Evolutionary conservation across 1,284 basidiomycete genomes (phyloP), one percentile per base, ranked within the genome.

Genomic region (Malassezia globosa): DNA sequence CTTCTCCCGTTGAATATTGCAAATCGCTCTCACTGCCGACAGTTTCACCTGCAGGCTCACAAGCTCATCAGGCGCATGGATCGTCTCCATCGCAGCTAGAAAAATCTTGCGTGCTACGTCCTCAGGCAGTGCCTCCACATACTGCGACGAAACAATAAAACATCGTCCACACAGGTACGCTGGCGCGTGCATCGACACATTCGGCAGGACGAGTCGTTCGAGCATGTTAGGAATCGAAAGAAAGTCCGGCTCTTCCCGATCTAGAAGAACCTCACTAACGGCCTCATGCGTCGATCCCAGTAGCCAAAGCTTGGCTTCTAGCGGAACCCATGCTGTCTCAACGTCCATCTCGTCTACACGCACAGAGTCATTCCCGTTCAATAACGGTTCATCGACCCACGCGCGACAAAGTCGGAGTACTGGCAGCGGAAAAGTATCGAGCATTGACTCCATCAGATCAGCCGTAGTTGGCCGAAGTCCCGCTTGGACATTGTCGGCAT

Each of bases 61-160:
- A 22, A 80, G 77, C 11, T 52, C 54, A 19, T 49, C 64, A 4
- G 37, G 24, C 0, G 81, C 78, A 66, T 88, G 85, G n/a, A 96
- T 78, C 1, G 86, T 86, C 35, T 82, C 79, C 24, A 92, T 77
- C 0, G 89, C 85, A 5, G 86, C 85, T 19, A 83, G 80, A 26
- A 97, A 77, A 66, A 95, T 95, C 37, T 59, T 52, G 2, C 44
- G 42, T 3, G 62, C 60, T 35, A 88, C 76, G 46, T 81, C 76
- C 1, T 77, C 60, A 0, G 87, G 83, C 7, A 96, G 76, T 3
- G 82, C 73, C 51, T 81, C 80, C 0, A 86, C 80, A 63, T 82
- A 95, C 68, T 90, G 84, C 62, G 86, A 88, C 0, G 88, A 87
- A 64, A 96, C 92, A 33, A 96, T 86, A 56, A 96, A 94, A 2